Conservation (phyloP, 1,284 basidiomycete species). For the Sporisorium scitamineum region DNA sequence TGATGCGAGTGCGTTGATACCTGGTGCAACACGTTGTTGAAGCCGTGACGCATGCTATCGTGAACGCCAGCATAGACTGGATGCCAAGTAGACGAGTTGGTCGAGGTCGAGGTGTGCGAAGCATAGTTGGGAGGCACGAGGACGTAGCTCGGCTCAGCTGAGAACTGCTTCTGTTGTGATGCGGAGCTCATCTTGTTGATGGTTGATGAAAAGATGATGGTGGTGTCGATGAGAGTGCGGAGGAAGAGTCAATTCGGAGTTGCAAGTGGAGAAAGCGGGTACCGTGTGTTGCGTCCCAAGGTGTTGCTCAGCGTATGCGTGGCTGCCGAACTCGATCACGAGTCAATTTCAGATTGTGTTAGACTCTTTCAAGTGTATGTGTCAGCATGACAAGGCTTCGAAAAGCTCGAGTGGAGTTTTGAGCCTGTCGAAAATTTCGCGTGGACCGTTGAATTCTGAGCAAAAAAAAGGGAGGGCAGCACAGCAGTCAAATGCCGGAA, state of each 20-base stretch:
- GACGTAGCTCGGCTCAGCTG: slow-evolving; percentile 42
- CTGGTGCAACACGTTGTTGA: slow-evolving; percentile 54
- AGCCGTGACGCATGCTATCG: slow-evolving; percentile 65
- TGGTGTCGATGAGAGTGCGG: neutral
- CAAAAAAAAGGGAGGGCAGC: slow-evolving; percentile 1
- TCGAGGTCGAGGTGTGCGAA: slow-evolving; percentile 35
- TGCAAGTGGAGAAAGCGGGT: slow-evolving; percentile 14
- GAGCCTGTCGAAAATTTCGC: slow-evolving; percentile 7
- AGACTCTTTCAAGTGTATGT: neutral
- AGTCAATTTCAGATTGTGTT: slow-evolving; percentile 1
- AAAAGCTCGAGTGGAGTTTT: slow-evolving; percentile 17
- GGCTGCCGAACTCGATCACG: slow-evolving; percentile 28
- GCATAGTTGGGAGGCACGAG: slow-evolving; percentile 51
- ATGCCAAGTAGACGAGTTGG: slow-evolving; percentile 55
- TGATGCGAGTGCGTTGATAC: slow-evolving; percentile 53
- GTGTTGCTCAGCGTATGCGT: slow-evolving; percentile 10
- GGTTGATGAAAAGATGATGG: neutral
- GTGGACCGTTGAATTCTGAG: slow-evolving; percentile 1
- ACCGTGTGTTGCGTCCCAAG: slow-evolving; percentile 36
- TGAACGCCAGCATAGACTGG: slow-evolving; percentile 62
- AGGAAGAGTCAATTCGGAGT: neutral
- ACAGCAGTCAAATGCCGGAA: slow-evolving; percentile 8
- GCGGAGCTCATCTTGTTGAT: slow-evolving; percentile 22
- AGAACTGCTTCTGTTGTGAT: slow-evolving; percentile 26
- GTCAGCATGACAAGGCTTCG: slow-evolving; percentile 7